Evolutionary conservation across 73 alveolate genomes (phyloP), one percentile per base, ranked within the genome.

Genomic region (Paramecium sonneborni): DNA sequence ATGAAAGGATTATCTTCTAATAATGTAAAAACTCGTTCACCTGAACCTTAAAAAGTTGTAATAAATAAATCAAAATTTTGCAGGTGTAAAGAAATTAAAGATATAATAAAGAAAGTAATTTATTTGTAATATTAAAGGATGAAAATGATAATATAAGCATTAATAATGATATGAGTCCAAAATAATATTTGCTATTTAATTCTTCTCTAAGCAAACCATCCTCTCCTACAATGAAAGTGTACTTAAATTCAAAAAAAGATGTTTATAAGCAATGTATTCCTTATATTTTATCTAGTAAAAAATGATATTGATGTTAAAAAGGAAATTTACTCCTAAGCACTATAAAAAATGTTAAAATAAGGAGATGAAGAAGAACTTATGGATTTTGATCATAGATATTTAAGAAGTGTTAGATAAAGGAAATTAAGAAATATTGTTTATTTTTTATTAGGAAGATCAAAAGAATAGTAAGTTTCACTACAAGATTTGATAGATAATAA

Each of bases 331-430:
- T 32, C 55, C 8, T 20, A 34, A 12, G 86, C 86, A 32, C 86
- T 72, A 5, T 32, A 38, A 38, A 72, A 72, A 15, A 72, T 72
- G 86, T 10, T 72, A 2, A 72, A 72, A n/a, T 30, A 38, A 37
- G 57, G 57, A 2, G 86, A 72, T 34, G 86, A 72, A 72, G 57
- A 37, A 21, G 86, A 72, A 72, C 44, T 72, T 10, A 72, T 72
- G 86, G 86, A 72, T 37, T 72, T 72, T 72, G 86, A 72, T 72
- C 55, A 72, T 21, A 37, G 86, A 35, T 72, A 72, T n/a, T 37
- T 35, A 35, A 72, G 86, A 72, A 35, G 86, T 35, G 86, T 72
- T 14, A 72, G 86, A 34, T 72, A 72, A 14, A 72, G 57, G 86
- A 72, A 38, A 37, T 72, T 72, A 72, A 35, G 57, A 35, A 28